Conservation (phyloP, 2,329 filamentous ascomycete species). For the Teratosphaeria nubilosa region DNA sequence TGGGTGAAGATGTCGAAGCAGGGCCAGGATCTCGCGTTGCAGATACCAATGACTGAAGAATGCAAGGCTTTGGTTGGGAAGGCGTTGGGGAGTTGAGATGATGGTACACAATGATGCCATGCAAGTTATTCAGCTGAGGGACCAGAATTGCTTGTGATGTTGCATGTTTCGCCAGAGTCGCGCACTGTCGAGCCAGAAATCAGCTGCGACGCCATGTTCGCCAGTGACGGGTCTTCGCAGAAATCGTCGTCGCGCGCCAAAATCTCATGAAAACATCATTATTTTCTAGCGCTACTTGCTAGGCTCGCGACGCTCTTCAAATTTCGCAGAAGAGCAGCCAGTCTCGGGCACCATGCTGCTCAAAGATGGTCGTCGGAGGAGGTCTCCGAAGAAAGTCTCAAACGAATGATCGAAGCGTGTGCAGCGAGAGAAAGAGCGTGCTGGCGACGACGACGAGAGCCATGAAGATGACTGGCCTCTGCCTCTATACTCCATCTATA, state of each 20-base stretch:
- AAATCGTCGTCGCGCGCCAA: neutral
- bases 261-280: no score
- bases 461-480: no score
- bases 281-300: no score
- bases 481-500: no score
- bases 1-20: slow-evolving; percentile 63
- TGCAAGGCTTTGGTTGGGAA: slow-evolving; percentile 40
- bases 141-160: neutral
- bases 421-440: no score
- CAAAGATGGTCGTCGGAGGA: no score
- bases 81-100: neutral
- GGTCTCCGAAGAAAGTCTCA: no score
- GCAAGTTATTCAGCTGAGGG: neutral
- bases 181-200: neutral
- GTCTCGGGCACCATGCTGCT: no score
- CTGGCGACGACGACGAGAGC: no score
- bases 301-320: no score
- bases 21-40: slow-evolving; percentile 55
- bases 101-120: neutral
- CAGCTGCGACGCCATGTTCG: neutral
- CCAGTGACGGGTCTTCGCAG: neutral
- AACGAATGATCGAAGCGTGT: no score
- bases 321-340: no score
- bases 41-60: slow-evolving; percentile 54
- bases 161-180: neutral